A percentile compares a stretch with the other conserved stretches of the same genome.
Conservation (phyloP, 345 rosid species). For the Laguncularia racemosa region DNA sequence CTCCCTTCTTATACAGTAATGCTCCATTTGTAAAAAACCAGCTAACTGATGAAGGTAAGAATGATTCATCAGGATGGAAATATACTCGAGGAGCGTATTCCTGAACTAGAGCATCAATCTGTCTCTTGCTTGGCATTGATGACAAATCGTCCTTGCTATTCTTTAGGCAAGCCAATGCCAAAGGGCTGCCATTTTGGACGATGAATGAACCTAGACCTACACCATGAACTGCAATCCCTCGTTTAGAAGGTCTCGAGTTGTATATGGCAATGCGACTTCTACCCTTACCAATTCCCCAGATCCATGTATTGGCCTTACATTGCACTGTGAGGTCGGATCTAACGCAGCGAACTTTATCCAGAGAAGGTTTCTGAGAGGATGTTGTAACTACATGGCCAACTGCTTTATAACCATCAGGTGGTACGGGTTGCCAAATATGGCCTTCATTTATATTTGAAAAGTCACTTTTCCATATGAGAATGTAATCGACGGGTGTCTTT, state of each 20-base stretch:
- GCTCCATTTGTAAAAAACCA: constrained; percentile 21
- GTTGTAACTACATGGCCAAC: constrained; percentile 16
- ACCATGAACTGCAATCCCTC: constrained; percentile 2
- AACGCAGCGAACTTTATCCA: constrained; percentile 18
- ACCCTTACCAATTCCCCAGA: constrained; percentile 13
- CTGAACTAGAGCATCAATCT: constrained; percentile 10
- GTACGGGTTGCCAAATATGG: constrained; percentile 15
- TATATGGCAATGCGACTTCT: neutral
- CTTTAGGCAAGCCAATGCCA: constrained; percentile 12
- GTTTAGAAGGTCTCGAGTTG: constrained; percentile 10
- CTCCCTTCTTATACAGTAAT: constrained; percentile 12
- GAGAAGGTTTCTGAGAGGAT: constrained; percentile 13
- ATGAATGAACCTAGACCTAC: constrained; percentile 13
- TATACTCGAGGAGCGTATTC: constrained; percentile 13
- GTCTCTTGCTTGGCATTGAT: constrained; percentile 12
- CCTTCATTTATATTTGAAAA: constrained; percentile 7
- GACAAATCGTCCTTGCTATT: constrained; percentile 6
- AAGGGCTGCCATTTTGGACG: constrained; percentile 1
- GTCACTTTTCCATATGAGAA: constrained; percentile 16
- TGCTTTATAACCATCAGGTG: constrained; percentile 17
- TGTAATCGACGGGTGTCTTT: constrained; percentile 11
- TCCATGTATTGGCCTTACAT: constrained; percentile 5
- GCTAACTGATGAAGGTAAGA: constrained; percentile 14
- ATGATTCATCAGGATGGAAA: constrained; percentile 17
- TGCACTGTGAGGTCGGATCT: constrained; percentile 17